A percentile compares a stretch with the other conserved stretches of the same genome.
Evolutionary conservation across 331 rosid genomes (phyloP).

Genomic region (Quercus lobata): DNA sequence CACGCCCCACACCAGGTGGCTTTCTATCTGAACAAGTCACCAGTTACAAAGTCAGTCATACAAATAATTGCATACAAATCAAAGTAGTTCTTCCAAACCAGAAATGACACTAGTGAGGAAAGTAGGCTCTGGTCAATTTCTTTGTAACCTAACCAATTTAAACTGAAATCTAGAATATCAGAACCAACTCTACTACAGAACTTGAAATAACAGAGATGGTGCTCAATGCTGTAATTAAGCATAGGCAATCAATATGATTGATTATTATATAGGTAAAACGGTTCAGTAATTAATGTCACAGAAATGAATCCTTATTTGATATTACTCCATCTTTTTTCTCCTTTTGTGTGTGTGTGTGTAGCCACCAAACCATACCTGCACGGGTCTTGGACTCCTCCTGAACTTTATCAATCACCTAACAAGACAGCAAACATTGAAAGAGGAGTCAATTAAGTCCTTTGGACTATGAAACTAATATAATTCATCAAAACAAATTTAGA

Average conservation of each 20-base stretch:
- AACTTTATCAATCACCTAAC: slow-evolving; percentile 61
- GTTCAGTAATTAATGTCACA: too few species aligned
- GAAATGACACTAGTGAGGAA: neutral
- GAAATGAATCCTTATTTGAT: too few species aligned
- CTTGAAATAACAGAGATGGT: neutral
- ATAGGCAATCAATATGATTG: too few species aligned
- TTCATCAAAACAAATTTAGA: neutral
- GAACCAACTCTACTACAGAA: neutral
- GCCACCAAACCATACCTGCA: slow-evolving; percentile 28
- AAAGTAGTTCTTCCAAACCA: neutral
- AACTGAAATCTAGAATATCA: neutral
- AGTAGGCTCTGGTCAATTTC: neutral
- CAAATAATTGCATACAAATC: neutral
- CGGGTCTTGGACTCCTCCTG: slow-evolving; percentile 67
- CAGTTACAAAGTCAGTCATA: neutral
- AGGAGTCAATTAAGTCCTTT: neutral
- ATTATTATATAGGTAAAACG: too few species aligned
- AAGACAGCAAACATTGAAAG: neutral
- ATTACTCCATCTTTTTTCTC: too few species aligned
- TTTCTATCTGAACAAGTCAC: slow-evolving; percentile 59
- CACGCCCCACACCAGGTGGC: slow-evolving; percentile 85
- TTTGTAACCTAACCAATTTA: neutral
- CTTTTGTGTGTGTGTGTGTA: neutral
- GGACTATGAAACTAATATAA: neutral
- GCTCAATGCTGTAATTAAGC: neutral